Evolutionary conservation across 202 grass and related monocot species (phyloP), one percentile per base, ranked within the genome.

Genomic region (Zoysia matrella): DNA sequence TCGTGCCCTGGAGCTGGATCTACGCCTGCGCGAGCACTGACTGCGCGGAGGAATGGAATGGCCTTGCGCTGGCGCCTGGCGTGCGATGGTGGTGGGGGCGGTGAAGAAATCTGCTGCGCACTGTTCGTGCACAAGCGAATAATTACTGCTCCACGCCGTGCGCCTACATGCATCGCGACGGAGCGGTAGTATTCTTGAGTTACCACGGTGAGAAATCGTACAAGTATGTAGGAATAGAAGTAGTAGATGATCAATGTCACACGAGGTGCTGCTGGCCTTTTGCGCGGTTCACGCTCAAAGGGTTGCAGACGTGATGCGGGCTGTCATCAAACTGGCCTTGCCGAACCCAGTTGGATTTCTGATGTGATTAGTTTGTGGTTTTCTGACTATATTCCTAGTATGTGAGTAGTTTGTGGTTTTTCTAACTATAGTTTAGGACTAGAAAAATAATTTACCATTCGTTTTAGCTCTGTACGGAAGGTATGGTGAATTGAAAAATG

Each of bases 121-220:
- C 75, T 78, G 67, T 72, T 72, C 40, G 16, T 65, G 75, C 67
- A 48, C 57, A 48, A 52, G 47, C 60, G 52, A 70, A 61, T 84
- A 52, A 54, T 84, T 55, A 47, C 74, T 60, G 13, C 22, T 22
- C 6, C n/a, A 2, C 30, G 40, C 64, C 64, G 64, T 45, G 52
- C 60, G 14, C 53, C 43, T 75, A 56, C 2, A 4, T 22, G n/a
- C 56, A 8, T 60, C 18, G 56, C 57, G 57, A 60, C 6, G n/a
- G 13, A 60, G 57, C 8, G 30, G 30, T 36, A 36, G 30, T 56
- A 2, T 36, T 36, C 30, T 36, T 36, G 30, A 36, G 30, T 36
- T 36, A 84, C 73, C 47, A 65, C 11, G 54, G 82, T 61, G 52
- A 22, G 69, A 80, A n/a, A 43, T 1, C 30, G 30, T 36, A 36